Base-by-base conservation (phyloP, 2,329 filamentous ascomycete species). In the Fusarium sulawesiense region DNA sequence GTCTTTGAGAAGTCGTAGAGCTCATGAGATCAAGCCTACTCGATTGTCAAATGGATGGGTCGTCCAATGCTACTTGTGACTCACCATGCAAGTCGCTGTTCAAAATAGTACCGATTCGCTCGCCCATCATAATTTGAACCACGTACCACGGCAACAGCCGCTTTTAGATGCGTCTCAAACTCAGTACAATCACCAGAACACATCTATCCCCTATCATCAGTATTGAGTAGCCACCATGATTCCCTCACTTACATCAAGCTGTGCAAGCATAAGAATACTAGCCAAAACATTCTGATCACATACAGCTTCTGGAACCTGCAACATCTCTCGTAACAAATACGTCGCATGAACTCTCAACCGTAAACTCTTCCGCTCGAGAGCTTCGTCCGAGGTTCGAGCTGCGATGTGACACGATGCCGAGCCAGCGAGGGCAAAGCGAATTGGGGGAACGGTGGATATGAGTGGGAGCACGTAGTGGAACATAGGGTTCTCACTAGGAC, bases 11-110 rank as follows among this genome's bases (percentile, higher is more conserved):
- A 7, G 60, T 54, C 2, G 63, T 66, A 1, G 53, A 54, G 13
- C 60, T 44, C 60, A 66, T 66, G 11, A 66, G 23, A 27, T 66
- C 63, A n/a, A 66, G 60, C 63, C 60, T 65, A n/a, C 2, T 27
- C 6, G 2, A 7, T 3, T 13, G 8, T 37, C 18, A 49, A 14
- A 7, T 11, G 10, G 4, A 12, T 3, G 4, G 3, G 27, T 4
- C 2, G 6, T 7, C 1, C 3, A 3, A 4, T 13, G 4, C 25
- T 4, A 3, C 1, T 3, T 2, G 4, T 1, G 1, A 20, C 51
- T 20, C 21, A 65, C 62, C 62, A 65, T 2, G 53, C 37, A 44
- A 65, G 47, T 2, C 63, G 53, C 16, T 66, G 63, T 2, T 66
- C 63, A 6, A 66, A 66, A 2, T 66, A 66, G 42, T 64, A n/a